Evolutionary conservation across 306 rosid species (phyloP).

Genomic region (Medicago ruthenica): DNA sequence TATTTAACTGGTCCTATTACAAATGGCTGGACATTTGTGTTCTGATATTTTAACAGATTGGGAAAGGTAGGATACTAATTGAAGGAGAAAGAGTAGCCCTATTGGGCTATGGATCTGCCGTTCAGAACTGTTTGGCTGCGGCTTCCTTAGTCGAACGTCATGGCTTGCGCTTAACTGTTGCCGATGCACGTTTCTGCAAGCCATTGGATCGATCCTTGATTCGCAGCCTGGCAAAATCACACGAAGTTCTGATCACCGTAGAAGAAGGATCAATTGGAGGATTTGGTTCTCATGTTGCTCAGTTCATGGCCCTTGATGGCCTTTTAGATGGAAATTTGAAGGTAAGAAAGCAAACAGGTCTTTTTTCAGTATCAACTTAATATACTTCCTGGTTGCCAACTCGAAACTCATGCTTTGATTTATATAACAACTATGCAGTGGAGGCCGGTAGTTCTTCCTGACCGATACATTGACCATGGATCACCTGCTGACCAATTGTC

Average conservation of each 20-base stretch:
- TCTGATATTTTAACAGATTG: constrained; percentile 66
- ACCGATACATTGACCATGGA: constrained; percentile 89
- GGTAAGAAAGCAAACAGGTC: constrained; percentile 48
- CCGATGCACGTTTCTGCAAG: constrained; percentile 94
- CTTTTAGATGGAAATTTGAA: constrained; percentile 85
- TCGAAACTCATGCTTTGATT: constrained; percentile 25
- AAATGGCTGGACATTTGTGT: constrained; percentile 32
- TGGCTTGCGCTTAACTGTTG: constrained; percentile 72
- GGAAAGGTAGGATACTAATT: constrained; percentile 75
- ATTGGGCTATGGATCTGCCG: constrained; percentile 86
- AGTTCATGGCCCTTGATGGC: constrained; percentile 95
- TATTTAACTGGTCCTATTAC: not conserved
- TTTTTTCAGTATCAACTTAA: not conserved
- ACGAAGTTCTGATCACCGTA: constrained; percentile 79
- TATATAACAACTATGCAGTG: constrained; percentile 62
- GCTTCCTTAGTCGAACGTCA: constrained; percentile 60
- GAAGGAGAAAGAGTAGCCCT: constrained; percentile 98
- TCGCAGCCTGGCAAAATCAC: constrained; percentile 84
- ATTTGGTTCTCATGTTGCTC: constrained; percentile 94
- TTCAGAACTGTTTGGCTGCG: constrained; percentile 85
- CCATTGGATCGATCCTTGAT: constrained; percentile 80
- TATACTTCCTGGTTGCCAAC: not conserved
- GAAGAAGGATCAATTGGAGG: constrained; percentile 99
- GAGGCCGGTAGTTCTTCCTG: constrained; percentile 97
- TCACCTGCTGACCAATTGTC: constrained; percentile 77